A percentile compares a stretch with the other conserved stretches of the same genome.
Evolutionary conservation across 768 basidiomycete species (phyloP).

Genomic region (Suillus weaverae): DNA sequence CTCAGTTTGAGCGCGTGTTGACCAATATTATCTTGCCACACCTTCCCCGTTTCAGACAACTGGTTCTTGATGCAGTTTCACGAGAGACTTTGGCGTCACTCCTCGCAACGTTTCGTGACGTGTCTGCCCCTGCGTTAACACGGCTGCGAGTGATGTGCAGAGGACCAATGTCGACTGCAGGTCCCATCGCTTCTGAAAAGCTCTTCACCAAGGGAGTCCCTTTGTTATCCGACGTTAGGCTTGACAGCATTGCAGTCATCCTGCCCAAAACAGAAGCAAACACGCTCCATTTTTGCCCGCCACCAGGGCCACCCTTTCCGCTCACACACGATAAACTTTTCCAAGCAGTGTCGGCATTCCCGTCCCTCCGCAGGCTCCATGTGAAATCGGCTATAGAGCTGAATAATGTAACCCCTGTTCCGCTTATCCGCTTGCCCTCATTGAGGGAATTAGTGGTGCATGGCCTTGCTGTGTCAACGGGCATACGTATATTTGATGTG

Average conservation of each 20-base stretch:
- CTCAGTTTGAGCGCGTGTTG: slow-evolving; percentile 27
- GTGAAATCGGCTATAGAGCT: slow-evolving; percentile 34
- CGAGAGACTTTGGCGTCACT: slow-evolving; percentile 29
- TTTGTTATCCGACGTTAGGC: slow-evolving; percentile 31
- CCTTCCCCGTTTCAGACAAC: slow-evolving; percentile 27
- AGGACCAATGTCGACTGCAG: slow-evolving; percentile 28
- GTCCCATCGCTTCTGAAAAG: slow-evolving; percentile 22
- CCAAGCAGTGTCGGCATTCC: slow-evolving; percentile 20
- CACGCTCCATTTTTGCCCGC: slow-evolving; percentile 33
- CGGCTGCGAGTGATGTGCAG: slow-evolving; percentile 31
- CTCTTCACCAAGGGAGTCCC: slow-evolving; percentile 35
- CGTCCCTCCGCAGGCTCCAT: slow-evolving; percentile 24
- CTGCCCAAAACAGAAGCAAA: slow-evolving; percentile 22
- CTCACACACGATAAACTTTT: slow-evolving; percentile 26
- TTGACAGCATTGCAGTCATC: slow-evolving; percentile 32
- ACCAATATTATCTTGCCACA: slow-evolving; percentile 29
- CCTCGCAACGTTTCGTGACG: slow-evolving; percentile 24
- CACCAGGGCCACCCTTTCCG: slow-evolving; percentile 34
- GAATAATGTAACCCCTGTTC: slow-evolving; percentile 17
- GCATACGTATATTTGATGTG: slow-evolving; percentile 32
- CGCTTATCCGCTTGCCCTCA: slow-evolving; percentile 23
- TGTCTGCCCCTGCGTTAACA: slow-evolving; percentile 26
- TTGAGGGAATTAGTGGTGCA: slow-evolving; percentile 33
- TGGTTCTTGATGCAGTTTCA: slow-evolving; percentile 32
- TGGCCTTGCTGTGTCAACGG: slow-evolving; percentile 28